Evolutionary conservation across 371 early-diverging fungal species (phyloP).

Genomic region (Haplosporangium sp.): DNA sequence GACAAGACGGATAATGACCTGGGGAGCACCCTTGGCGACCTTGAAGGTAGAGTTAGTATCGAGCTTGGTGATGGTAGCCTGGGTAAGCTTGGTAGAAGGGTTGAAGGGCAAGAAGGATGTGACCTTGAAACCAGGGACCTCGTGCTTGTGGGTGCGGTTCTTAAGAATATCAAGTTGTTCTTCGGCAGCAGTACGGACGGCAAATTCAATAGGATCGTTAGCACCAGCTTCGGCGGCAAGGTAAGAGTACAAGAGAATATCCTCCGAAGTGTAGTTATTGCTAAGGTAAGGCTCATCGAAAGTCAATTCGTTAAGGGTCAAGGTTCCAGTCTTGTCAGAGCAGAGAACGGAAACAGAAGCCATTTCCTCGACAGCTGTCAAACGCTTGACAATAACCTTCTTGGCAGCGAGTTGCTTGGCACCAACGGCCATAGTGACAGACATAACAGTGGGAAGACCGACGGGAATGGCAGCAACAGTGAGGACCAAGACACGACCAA

Average conservation of each 20-base stretch:
- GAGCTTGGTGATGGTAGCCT: constrained; percentile 83
- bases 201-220: constrained; percentile 91
- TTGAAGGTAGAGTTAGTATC: constrained; percentile 77
- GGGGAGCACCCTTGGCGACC: constrained; percentile 96
- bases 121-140: constrained; percentile 88
- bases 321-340: constrained; percentile 89
- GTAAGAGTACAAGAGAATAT: constrained; percentile 85
- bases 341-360: no score
- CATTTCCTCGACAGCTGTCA: no score
- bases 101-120: constrained; percentile 92
- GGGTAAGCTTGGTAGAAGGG: constrained; percentile 90
- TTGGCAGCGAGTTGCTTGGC: constrained; percentile 94
- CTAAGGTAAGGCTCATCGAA: constrained; percentile 91
- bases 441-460: constrained; percentile 96
- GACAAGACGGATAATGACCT: constrained; percentile 86
- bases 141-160: constrained; percentile 65
- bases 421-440: constrained; percentile 96
- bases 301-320: constrained; percentile 93
- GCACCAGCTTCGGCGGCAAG: constrained; percentile 92
- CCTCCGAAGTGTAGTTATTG: constrained; percentile 77
- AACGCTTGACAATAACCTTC: constrained; percentile 69
- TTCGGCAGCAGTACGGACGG: constrained; percentile 86
- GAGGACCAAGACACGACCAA: constrained; percentile 87
- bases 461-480: constrained; percentile 98
- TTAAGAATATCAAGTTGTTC: constrained; percentile 76